A percentile compares a stretch with the other conserved stretches of the same genome.
Conservation (phyloP, 2,329 filamentous ascomycete genomes). For the Epichloe brachyelytri region DNA sequence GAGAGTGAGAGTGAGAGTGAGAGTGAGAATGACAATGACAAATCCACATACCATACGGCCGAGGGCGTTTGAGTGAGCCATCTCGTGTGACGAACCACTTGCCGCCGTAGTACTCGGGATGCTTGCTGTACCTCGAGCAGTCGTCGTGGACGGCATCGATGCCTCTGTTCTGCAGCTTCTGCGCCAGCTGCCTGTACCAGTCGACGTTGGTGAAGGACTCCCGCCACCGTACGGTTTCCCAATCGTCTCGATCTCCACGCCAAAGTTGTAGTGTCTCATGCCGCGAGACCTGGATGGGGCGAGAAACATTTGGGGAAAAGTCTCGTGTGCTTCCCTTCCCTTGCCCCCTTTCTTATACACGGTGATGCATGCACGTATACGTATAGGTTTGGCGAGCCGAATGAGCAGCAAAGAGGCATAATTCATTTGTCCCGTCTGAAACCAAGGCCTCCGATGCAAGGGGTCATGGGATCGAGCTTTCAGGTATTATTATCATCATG, state of each 20-base stretch:
- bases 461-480: too few species aligned
- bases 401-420: too few species aligned
- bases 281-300: neutral
- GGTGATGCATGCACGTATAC: too few species aligned
- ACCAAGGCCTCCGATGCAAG: too few species aligned
- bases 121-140: slow-evolving; percentile 26
- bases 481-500: too few species aligned
- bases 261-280: slow-evolving; percentile 25
- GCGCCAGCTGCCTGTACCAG: slow-evolving; percentile 27
- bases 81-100: slow-evolving; percentile 30
- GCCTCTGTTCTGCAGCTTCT: slow-evolving; percentile 25
- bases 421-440: too few species aligned
- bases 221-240: slow-evolving; percentile 24
- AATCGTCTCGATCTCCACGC: slow-evolving; percentile 26
- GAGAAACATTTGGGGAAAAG: neutral
- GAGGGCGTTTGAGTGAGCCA: slow-evolving; percentile 25
- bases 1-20: neutral
- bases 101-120: slow-evolving; percentile 27
- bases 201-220: slow-evolving; percentile 25
- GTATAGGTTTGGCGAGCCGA: too few species aligned
- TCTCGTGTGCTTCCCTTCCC: too few species aligned
- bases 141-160: slow-evolving; percentile 25
- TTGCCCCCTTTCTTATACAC: too few species aligned
- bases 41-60: slow-evolving; percentile 19
- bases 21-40: neutral